A percentile compares a stretch with the other conserved stretches of the same genome.
phyloP scores from a whole-genome alignment of 192 early-diverging fungal species.

The Paraglomus brasilianum region DNA sequence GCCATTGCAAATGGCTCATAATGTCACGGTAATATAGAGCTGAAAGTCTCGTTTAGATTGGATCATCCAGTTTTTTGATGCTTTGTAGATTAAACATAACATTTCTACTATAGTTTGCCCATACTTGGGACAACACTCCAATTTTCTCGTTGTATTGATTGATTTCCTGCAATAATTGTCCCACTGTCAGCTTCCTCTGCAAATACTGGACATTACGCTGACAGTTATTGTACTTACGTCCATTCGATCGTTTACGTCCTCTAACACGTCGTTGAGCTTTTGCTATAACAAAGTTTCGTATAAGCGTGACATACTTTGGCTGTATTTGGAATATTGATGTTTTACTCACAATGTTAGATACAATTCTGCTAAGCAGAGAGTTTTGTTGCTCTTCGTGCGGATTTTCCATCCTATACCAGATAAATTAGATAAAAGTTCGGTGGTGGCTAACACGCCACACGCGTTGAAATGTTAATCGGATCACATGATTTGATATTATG shows the following conservation, averaged over 20 bases:
- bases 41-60: slow-evolving; percentile 12
- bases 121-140: slow-evolving; percentile 38
- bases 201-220: not conserved
- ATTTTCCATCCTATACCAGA: slow-evolving; percentile 35
- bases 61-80: slow-evolving; percentile 33
- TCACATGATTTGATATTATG: too few species aligned
- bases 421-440: too few species aligned
- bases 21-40: too few species aligned
- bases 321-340: not conserved
- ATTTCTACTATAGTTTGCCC: slow-evolving; percentile 40
- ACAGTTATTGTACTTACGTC: slow-evolving; percentile 25
- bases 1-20: too few species aligned
- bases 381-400: slow-evolving; percentile 47
- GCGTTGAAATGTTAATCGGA: too few species aligned
- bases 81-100: slow-evolving; percentile 42
- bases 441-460: too few species aligned
- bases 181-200: not conserved
- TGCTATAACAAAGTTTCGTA: slow-evolving; percentile 19
- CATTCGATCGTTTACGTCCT: slow-evolving; percentile 39
- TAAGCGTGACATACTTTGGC: not conserved
- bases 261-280: slow-evolving; percentile 40
- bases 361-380: slow-evolving; percentile 39
- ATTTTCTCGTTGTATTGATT: slow-evolving; percentile 40
- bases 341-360: slow-evolving; percentile 39
- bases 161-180: slow-evolving; percentile 33